These are phyloP conservation scores for Venturia effusa DNA, from an alignment of 2,329 filamentous ascomycete species.

Conservation along the genomic window DNA sequence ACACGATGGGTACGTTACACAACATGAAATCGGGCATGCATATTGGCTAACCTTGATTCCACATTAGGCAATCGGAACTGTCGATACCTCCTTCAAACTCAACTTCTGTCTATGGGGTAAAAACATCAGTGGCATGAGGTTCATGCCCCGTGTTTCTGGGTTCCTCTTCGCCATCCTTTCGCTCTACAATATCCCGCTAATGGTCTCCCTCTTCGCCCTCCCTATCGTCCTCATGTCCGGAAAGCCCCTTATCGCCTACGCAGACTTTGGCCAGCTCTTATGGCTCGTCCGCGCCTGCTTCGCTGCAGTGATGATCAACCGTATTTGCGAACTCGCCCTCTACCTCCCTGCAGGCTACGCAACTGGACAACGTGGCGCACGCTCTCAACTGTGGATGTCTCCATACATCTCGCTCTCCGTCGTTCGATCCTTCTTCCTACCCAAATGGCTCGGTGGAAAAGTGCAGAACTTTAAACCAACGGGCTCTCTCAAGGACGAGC, in stretches of 20 bases:
- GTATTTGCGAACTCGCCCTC: slow-evolving; percentile 13
- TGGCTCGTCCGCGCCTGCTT: slow-evolving; percentile 14
- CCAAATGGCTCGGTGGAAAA: slow-evolving; percentile 15
- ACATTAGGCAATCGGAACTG: slow-evolving; percentile 15
- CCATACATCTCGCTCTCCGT: slow-evolving; percentile 15
- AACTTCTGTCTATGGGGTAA: slow-evolving; percentile 17
- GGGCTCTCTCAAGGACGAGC: slow-evolving; percentile 13
- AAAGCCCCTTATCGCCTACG: slow-evolving; percentile 13
- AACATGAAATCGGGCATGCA: neutral
- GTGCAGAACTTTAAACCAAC: slow-evolving; percentile 13
- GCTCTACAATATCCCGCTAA: slow-evolving; percentile 12
- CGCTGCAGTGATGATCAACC: slow-evolving; percentile 12
- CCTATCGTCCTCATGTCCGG: slow-evolving; percentile 13
- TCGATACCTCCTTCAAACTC: slow-evolving; percentile 16
- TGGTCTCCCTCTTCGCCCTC: slow-evolving; percentile 13
- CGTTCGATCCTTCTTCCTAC: slow-evolving; percentile 14
- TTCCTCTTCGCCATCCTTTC: slow-evolving; percentile 13
- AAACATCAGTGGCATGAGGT: slow-evolving; percentile 13
- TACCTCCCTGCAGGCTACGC: slow-evolving; percentile 13
- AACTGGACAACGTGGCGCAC: slow-evolving; percentile 13
- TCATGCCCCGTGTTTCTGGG: slow-evolving; percentile 13
- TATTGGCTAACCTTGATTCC: neutral
- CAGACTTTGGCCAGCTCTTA: slow-evolving; percentile 12
- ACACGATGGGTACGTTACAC: slow-evolving; percentile 15
- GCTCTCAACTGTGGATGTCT: slow-evolving; percentile 14